Conservation (phyloP, 2,329 filamentous ascomycete genomes). For the Xylariaceae sp. region DNA sequence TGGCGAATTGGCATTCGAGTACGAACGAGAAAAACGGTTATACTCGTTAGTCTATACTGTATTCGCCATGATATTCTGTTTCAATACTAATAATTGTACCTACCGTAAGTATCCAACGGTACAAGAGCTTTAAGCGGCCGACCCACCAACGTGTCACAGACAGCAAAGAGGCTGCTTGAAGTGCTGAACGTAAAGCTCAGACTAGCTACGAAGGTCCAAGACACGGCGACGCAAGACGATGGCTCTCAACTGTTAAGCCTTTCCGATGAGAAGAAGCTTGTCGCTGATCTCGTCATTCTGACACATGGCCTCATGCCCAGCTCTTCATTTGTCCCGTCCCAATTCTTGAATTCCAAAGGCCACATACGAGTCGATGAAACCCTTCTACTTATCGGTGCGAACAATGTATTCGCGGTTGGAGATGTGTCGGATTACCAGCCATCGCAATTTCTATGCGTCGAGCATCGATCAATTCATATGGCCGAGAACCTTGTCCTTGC, state of each 20-base stretch:
- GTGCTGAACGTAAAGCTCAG: conserved; percentile 5
- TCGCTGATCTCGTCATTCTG: conserved; percentile 30
- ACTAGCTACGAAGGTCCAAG: conserved; percentile 8
- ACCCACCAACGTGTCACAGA: conserved; percentile 5
- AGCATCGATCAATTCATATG: conserved; percentile 4
- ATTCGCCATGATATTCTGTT: too few species aligned
- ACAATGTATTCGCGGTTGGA: conserved; percentile 29
- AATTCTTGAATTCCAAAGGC: conserved; percentile 24
- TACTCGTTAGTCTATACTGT: conserved; percentile 12
- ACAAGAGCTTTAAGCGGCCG: neutral
- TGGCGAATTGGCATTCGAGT: conserved; percentile 31
- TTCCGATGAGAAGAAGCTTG: conserved; percentile 25
- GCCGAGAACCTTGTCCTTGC: conserved; percentile 10
- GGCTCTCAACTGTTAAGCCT: conserved; percentile 13
- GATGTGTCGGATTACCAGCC: conserved; percentile 27
- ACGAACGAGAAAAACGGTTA: conserved; percentile 24
- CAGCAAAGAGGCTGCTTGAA: conserved; percentile 6
- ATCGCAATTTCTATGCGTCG: conserved; percentile 3
- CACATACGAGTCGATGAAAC: conserved; percentile 24
- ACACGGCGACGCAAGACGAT: neutral
- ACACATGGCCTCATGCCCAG: conserved; percentile 30
- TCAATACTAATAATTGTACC: conserved; percentile 15
- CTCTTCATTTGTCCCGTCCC: conserved; percentile 24
- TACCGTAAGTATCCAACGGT: conserved; percentile 2
- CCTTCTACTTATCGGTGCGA: conserved; percentile 20